These are phyloP conservation scores for Benincasa hispida DNA, from an alignment of 306 rosid genomes.

Conservation along the genomic window DNA sequence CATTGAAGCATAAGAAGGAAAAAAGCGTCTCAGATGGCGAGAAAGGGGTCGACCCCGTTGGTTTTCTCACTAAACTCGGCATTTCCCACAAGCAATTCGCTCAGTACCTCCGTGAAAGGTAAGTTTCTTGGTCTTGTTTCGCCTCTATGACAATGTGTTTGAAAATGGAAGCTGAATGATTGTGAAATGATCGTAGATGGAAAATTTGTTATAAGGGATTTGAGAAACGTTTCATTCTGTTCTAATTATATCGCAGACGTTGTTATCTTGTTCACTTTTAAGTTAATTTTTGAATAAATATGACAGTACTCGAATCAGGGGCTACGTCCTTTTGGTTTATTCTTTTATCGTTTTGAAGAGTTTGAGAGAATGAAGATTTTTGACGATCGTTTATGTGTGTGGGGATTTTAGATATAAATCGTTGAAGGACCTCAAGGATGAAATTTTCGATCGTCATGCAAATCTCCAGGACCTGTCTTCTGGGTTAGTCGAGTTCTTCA, in stretches of 20 bases:
- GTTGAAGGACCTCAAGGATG: constrained; percentile 70
- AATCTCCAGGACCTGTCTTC: constrained; percentile 68
- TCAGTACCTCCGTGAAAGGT: constrained; percentile 92
- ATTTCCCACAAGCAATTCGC: constrained; percentile 69
- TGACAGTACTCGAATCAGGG: not conserved
- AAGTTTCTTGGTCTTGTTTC: not conserved
- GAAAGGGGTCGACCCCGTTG: constrained; percentile 69
- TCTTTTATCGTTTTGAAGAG: not conserved
- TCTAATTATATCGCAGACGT: not conserved
- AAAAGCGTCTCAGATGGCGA: constrained; percentile 27
- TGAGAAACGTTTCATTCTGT: not conserved
- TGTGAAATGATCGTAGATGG: not conserved
- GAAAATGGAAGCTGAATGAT: not conserved
- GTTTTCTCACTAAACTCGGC: constrained; percentile 66
- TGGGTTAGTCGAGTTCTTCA: constrained; percentile 53
- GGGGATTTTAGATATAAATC: constrained; percentile 51
- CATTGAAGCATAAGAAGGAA: constrained; percentile 16
- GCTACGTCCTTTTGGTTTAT: not conserved
- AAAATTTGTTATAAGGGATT: not conserved
- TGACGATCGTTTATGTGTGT: not conserved
- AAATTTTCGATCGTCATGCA: constrained; percentile 50
- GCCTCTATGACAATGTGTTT: not conserved
- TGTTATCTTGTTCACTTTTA: not conserved
- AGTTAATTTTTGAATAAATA: not conserved
- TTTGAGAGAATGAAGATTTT: not conserved